Evolutionary conservation across 495 filamentous ascomycete species (phyloP).

Genomic region (Aspergillus bridgeri): DNA sequence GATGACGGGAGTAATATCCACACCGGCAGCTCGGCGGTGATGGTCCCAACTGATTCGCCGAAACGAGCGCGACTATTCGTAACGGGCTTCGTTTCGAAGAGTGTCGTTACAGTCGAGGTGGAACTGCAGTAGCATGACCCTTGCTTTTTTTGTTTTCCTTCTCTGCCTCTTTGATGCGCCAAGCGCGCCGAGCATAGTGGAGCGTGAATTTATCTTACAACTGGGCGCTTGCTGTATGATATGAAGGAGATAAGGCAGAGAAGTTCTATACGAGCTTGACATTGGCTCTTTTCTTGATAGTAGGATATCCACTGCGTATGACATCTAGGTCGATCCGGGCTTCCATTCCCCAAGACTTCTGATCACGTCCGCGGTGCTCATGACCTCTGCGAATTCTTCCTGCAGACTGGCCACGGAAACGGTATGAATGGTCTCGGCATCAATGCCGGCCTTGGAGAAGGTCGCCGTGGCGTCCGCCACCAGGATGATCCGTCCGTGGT

Average conservation of each 20-base stretch:
- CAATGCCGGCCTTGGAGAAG: constrained; percentile 40
- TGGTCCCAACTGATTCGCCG: constrained; percentile 43
- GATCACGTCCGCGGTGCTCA: constrained; percentile 36
- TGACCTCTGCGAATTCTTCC: constrained; percentile 45
- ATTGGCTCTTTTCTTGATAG: not conserved
- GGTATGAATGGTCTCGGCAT: constrained; percentile 45
- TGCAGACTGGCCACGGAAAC: constrained; percentile 47
- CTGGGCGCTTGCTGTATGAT: not conserved
- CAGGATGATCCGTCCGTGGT: constrained; percentile 42
- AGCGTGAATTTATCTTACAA: not conserved
- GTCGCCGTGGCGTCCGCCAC: constrained; percentile 49
- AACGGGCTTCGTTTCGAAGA: constrained; percentile 53
- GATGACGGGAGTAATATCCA: constrained; percentile 55
- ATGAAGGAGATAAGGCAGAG: not conserved
- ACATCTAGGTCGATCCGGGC: not conserved
- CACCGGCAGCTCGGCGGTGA: constrained; percentile 48
- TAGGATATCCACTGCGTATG: not conserved
- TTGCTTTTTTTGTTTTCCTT: not conserved
- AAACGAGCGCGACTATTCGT: constrained; percentile 57
- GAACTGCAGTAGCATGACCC: constrained; percentile 39
- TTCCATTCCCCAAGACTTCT: constrained; percentile 18
- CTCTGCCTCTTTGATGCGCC: not conserved
- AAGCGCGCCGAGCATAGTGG: not conserved
- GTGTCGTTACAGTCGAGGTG: constrained; percentile 51
- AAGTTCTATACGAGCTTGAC: not conserved